Conservation (phyloP, 768 basidiomycete genomes). For the Collybia mongolica region DNA sequence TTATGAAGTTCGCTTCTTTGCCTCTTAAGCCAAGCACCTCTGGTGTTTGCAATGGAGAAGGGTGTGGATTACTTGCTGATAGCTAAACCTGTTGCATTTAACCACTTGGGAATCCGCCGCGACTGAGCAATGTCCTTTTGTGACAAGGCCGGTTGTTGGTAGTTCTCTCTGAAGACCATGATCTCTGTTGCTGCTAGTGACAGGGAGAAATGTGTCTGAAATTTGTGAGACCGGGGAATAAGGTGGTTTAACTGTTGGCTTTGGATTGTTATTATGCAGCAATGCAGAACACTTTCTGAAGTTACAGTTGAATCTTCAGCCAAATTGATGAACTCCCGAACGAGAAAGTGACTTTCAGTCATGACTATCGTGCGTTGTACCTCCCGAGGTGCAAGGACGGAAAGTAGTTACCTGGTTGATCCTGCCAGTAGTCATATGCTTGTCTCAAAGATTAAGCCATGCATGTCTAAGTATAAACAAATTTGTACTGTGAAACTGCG, state of each 20-base stretch:
- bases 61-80: slow-evolving; percentile 40
- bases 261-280: slow-evolving; percentile 16
- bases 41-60: slow-evolving; percentile 29
- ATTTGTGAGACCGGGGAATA: slow-evolving; percentile 47
- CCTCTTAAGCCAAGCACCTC: slow-evolving; percentile 24
- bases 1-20: slow-evolving; percentile 7
- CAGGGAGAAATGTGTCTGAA: slow-evolving; percentile 30
- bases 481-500: slow-evolving; percentile 75
- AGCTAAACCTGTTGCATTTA: slow-evolving; percentile 36
- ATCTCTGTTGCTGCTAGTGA: slow-evolving; percentile 28
- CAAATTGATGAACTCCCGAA: slow-evolving; percentile 23
- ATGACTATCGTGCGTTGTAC: slow-evolving; percentile 6
- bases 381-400: slow-evolving; percentile 13
- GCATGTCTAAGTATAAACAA: slow-evolving; percentile 79
- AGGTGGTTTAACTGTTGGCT: slow-evolving; percentile 32
- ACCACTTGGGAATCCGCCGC: slow-evolving; percentile 33
- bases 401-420: slow-evolving; percentile 81
- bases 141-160: slow-evolving; percentile 28
- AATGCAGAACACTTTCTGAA: slow-evolving; percentile 7
- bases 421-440: slow-evolving; percentile 85
- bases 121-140: slow-evolving; percentile 22
- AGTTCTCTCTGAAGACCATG: slow-evolving; percentile 35
- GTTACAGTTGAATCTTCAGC: slow-evolving; percentile 21
- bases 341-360: slow-evolving; percentile 16
- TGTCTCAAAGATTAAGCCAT: slow-evolving; percentile 85